Evolutionary conservation across 176 grass and related monocot species (phyloP), one percentile per base, ranked within the genome.

Genomic region (Olyra latifolia): DNA sequence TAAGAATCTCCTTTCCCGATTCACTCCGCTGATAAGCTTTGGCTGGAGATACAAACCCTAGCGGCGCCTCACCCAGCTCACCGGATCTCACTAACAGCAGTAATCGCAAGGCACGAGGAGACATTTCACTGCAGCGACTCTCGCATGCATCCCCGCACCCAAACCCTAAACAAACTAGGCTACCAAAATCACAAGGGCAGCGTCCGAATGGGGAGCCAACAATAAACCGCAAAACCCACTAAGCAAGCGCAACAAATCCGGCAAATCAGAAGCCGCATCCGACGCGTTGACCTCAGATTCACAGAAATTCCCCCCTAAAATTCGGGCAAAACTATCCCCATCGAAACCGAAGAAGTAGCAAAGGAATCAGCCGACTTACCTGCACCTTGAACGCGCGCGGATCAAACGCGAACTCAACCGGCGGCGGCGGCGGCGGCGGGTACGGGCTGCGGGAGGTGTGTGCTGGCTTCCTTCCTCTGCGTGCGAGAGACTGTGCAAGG

Each of bases 311-410:
- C 1, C 75, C 24, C 29, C 16, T 2, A 35, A 53, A 42, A 47
- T n/a, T 45, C 12, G 24, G 52, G n/a, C 30, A 0, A 22, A 74
- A 67, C 56, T 17, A 29, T 17, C 27, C 79, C 7, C 66, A 19
- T 19, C 10, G 12, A 77, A 41, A 39, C 28, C 25, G 48, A 42
- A 4, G 54, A 75, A 40, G 1, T 14, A 76, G 46, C 35, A 59
- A 64, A 78, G 39, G 40, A 69, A 48, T 24, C 46, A 48, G 3
- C 27, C 43, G 0, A 16, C 71, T 10, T 81, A 89, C 87, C 82
- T 77, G 7, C 64, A 85, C 60, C 50, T 35, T 25, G 13, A 77
- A n/a, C 16, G 81, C 32, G 68, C 25, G 32, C 29, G 41, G 60
- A 22, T 4, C 73, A 50, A 69, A 27, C 20, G 60, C 61, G 74